Percentiles rank a stretch among this genome's conserved stretches.
phyloP scores from a whole-genome alignment of 768 basidiomycete genomes.

The Hemileccinum impolitum region DNA sequence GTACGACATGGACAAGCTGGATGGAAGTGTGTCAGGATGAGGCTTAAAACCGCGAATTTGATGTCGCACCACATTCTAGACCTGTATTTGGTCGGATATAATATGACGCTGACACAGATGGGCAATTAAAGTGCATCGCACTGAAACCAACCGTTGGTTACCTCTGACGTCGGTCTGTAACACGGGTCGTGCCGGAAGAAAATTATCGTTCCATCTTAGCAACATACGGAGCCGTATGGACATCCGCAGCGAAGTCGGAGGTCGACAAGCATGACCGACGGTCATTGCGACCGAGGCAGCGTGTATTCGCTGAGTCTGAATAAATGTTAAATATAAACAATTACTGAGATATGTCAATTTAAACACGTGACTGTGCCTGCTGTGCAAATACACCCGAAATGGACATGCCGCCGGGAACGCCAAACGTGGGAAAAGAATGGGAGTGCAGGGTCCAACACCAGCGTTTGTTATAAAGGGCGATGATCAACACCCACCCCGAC shows the following conservation, averaged over 20 bases:
- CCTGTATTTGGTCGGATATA: background rate
- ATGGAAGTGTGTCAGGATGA: conserved; percentile 7
- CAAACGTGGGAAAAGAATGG: conserved; percentile 35
- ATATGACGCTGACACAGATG: too few relatives aligned
- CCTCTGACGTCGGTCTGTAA: too few relatives aligned
- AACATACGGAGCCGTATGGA: too few relatives aligned
- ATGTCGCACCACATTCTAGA: conserved; percentile 8
- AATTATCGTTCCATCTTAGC: too few relatives aligned
- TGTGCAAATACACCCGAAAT: conserved; percentile 20
- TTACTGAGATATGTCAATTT: conserved; percentile 6
- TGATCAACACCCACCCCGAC: conserved; percentile 37
- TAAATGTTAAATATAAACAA: conserved; percentile 7
- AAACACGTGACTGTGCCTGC: conserved; percentile 32
- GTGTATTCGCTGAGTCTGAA: conserved; percentile 21
- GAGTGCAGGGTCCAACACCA: conserved; percentile 33
- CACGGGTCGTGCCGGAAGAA: too few relatives aligned
- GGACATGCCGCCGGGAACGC: conserved; percentile 34
- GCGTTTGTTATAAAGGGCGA: conserved; percentile 38
- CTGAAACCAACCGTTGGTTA: too few relatives aligned
- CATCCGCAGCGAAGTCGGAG: background rate
- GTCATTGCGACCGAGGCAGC: background rate
- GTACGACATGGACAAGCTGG: conserved; percentile 18
- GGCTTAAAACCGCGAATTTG: background rate
- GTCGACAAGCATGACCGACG: conserved; percentile 10
- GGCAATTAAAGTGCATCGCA: too few relatives aligned